Percentiles rank a stretch among this genome's conserved stretches.
Conservation (phyloP, 2,329 filamentous ascomycete genomes). For the Paecilomyces dactylethromorphus region DNA sequence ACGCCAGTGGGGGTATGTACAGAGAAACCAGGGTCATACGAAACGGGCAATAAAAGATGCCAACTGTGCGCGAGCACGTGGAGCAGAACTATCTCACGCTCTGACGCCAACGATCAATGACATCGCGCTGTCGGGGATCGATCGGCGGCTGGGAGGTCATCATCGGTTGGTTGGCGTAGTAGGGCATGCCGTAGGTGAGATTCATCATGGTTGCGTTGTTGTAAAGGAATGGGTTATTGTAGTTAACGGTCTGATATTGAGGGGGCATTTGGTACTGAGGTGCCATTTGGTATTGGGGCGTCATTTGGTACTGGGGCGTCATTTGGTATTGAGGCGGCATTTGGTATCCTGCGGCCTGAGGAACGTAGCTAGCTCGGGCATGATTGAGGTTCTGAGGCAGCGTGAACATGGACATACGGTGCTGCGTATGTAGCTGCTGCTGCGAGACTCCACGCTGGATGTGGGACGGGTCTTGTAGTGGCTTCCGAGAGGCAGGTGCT, state of each 20-base stretch:
- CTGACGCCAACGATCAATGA: slow-evolving; percentile 56
- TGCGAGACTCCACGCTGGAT: slow-evolving; percentile 8
- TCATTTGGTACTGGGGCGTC: slow-evolving; percentile 18
- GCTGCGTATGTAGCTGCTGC: slow-evolving; percentile 13
- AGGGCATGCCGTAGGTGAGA: slow-evolving; percentile 19
- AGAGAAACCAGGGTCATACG: not conserved
- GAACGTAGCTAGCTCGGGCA: slow-evolving; percentile 6
- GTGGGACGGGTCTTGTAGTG: slow-evolving; percentile 15
- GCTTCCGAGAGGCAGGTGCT: slow-evolving; percentile 21
- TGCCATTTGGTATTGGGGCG: slow-evolving; percentile 3
- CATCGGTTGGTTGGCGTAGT: slow-evolving; percentile 18
- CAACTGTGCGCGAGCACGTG: too few relatives aligned
- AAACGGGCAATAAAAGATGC: too few relatives aligned
- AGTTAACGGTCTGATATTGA: slow-evolving; percentile 4
- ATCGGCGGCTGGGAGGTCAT: slow-evolving; percentile 28
- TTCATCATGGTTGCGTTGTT: slow-evolving; percentile 7
- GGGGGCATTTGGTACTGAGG: slow-evolving; percentile 16
- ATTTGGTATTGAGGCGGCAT: slow-evolving; percentile 7
- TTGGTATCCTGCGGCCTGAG: slow-evolving; percentile 15
- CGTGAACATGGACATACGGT: slow-evolving; percentile 25
- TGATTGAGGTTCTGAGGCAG: slow-evolving; percentile 16
- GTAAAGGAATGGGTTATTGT: slow-evolving; percentile 7
- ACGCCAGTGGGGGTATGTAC: not conserved
- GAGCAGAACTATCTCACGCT: slow-evolving; percentile 14
- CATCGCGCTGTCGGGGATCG: slow-evolving; percentile 46